Percentiles rank a stretch among this genome's conserved stretches.
phyloP scores from a whole-genome alignment of 2,329 filamentous ascomycete genomes.

The Penicillium sp. region DNA sequence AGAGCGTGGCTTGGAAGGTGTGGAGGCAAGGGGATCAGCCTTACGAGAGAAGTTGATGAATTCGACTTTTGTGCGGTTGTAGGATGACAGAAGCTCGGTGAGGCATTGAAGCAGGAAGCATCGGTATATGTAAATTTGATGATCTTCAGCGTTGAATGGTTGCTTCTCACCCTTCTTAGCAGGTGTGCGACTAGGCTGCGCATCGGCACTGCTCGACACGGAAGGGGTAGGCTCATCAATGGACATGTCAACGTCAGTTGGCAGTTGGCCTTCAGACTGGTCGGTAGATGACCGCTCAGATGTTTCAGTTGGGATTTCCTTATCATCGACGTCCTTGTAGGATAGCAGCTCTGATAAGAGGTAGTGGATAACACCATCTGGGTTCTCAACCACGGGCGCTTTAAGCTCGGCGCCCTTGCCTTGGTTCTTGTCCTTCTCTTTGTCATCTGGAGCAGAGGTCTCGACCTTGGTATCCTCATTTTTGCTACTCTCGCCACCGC shows the following conservation, averaged over 20 bases:
- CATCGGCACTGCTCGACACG: constrained; percentile 30
- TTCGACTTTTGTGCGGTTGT: constrained; percentile 93
- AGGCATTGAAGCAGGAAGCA: constrained; percentile 93
- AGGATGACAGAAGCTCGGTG: constrained; percentile 84
- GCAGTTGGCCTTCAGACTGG: constrained; percentile 30
- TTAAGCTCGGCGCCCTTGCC: constrained; percentile 70
- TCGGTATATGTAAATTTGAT: constrained; percentile 94
- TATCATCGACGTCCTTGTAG: constrained; percentile 90
- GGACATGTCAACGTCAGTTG: constrained; percentile 53
- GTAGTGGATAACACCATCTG: constrained; percentile 94
- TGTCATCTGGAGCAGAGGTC: constrained; percentile 19
- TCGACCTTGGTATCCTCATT: constrained; percentile 35
- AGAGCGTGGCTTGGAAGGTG: constrained; percentile 90
- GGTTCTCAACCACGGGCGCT: constrained; percentile 82
- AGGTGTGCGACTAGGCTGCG: constrained; percentile 31
- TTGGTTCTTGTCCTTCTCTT: constrained; percentile 32
- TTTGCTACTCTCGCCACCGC: constrained; percentile 15
- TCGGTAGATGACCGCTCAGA: constrained; percentile 31
- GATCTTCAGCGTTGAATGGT: constrained; percentile 84
- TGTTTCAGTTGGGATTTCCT: constrained; percentile 54
- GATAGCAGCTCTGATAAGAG: constrained; percentile 87
- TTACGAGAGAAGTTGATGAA: constrained; percentile 99
- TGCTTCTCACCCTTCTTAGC: constrained; percentile 69
- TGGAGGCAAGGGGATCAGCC: constrained; percentile 76
- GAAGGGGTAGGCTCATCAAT: constrained; percentile 39